These are phyloP conservation scores for Stygiomarasmius scandens DNA, from an alignment of 1,284 basidiomycete genomes.

Conservation along the genomic window DNA sequence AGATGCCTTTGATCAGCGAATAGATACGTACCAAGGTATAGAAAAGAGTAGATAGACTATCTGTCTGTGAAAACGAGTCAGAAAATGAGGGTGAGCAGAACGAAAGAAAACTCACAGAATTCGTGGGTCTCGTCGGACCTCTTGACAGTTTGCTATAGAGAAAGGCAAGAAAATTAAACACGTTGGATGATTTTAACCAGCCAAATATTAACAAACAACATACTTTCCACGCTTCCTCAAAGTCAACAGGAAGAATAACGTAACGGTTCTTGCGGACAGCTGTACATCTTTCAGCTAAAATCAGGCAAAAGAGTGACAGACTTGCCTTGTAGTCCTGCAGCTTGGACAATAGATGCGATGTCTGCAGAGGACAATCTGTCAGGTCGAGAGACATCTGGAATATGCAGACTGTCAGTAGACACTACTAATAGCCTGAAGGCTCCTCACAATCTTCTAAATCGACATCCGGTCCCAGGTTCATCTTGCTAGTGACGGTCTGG, in stretches of 20 bases:
- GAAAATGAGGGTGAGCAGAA: conserved; percentile 9
- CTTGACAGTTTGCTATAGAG: conserved; percentile 86
- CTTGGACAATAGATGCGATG: conserved; percentile 95
- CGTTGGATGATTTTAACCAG: conserved; percentile 37
- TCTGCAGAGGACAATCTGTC: conserved; percentile 96
- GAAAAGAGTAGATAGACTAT: conserved; percentile 6
- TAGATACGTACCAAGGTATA: neutral
- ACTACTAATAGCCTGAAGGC: neutral
- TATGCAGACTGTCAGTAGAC: neutral
- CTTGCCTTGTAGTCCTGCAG: conserved; percentile 93
- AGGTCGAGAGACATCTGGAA: conserved; percentile 90
- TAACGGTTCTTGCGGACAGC: conserved; percentile 98
- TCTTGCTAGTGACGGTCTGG: conserved; percentile 96
- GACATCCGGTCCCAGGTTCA: conserved; percentile 98
- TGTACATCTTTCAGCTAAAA: conserved; percentile 33
- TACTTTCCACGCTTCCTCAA: conserved; percentile 99
- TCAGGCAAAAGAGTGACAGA: conserved; percentile 1
- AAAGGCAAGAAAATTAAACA: conserved; percentile 26
- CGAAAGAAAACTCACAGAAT: conserved; percentile 72
- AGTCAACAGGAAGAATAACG: conserved; percentile 95
- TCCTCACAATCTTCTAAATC: conserved; percentile 95
- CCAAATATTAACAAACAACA: conserved; percentile 52
- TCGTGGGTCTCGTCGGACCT: conserved; percentile 92
- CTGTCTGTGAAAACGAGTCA: conserved; percentile 16
- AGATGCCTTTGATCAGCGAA: conserved; percentile 8